Conservation (phyloP, 2,329 filamentous ascomycete species). For the Fusarium globosum region DNA sequence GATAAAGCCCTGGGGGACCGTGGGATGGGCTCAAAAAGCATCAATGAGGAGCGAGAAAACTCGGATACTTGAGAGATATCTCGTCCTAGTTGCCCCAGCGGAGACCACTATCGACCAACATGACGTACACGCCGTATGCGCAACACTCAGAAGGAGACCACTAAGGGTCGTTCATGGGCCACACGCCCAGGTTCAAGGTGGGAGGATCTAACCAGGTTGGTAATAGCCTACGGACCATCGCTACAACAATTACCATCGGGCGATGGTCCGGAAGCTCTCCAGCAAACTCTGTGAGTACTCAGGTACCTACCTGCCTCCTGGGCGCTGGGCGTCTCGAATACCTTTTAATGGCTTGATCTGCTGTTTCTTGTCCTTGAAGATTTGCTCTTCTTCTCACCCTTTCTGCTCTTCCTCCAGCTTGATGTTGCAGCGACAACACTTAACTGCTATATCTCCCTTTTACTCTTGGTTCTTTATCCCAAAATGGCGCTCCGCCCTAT, state of each 20-base stretch:
- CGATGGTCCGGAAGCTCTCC: conserved; percentile 43
- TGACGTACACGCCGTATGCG: conserved; percentile 44
- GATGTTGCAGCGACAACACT: conserved; percentile 43
- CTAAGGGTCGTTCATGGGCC: conserved; percentile 36
- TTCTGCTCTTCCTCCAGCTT: conserved; percentile 31
- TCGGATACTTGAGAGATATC: conserved; percentile 31
- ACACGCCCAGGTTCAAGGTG: conserved; percentile 41
- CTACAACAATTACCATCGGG: conserved; percentile 40
- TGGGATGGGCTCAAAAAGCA: conserved; percentile 30
- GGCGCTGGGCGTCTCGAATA: conserved; percentile 9
- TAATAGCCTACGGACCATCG: conserved; percentile 44
- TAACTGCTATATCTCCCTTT: conserved; percentile 45
- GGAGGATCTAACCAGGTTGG: conserved; percentile 33
- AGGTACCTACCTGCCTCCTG: neutral
- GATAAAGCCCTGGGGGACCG: conserved; percentile 17
- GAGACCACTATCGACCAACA: conserved; percentile 36
- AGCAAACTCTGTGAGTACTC: conserved; percentile 32
- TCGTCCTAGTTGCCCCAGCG: conserved; percentile 31
- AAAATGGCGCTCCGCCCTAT: conserved; percentile 77
- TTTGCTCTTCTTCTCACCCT: conserved; percentile 29
- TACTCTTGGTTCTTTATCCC: conserved; percentile 45
- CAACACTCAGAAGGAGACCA: conserved; percentile 38
- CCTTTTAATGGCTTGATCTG: conserved; percentile 37
- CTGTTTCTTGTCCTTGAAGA: conserved; percentile 5
- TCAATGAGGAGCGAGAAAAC: conserved; percentile 37